Conservation (phyloP, 257 asterid species). For the Ajuga chamaepitys region DNA sequence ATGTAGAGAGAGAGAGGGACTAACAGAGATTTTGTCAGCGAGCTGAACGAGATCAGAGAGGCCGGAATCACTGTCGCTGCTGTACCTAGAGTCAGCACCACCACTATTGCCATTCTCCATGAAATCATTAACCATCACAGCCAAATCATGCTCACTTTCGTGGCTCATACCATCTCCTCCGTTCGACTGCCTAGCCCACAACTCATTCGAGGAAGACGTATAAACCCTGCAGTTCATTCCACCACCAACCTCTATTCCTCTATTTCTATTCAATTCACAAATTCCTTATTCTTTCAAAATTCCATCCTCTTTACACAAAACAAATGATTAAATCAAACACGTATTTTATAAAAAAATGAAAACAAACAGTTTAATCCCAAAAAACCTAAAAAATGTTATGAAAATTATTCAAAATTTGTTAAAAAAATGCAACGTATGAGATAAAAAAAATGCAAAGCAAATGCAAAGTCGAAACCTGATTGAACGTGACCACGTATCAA, state of each 20-base stretch:
- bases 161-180: constrained; percentile 44
- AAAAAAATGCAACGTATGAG: not conserved
- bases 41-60: constrained; percentile 51
- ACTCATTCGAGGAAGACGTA: constrained; percentile 29
- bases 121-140: constrained; percentile 71
- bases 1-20: constrained; percentile 12
- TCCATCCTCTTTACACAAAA: not conserved
- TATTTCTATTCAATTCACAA: constrained; percentile 15
- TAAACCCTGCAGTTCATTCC: constrained; percentile 53
- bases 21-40: constrained; percentile 58
- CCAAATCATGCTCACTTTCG: constrained; percentile 77
- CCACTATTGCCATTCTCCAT: constrained; percentile 58
- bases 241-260: constrained; percentile 14
- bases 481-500: constrained; percentile 17
- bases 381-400: not conserved
- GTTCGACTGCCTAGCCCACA: constrained; percentile 36
- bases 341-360: not conserved
- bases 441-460: not conserved
- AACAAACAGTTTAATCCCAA: not conserved
- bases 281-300: not conserved
- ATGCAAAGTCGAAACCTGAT: constrained; percentile 19
- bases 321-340: not conserved
- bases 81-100: constrained; percentile 48
- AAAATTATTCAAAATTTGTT: not conserved
- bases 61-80: constrained; percentile 74